Percentiles rank a stretch among this genome's conserved stretches.
Conservation (phyloP, 2,329 filamentous ascomycete species). For the Lachnellula arida region DNA sequence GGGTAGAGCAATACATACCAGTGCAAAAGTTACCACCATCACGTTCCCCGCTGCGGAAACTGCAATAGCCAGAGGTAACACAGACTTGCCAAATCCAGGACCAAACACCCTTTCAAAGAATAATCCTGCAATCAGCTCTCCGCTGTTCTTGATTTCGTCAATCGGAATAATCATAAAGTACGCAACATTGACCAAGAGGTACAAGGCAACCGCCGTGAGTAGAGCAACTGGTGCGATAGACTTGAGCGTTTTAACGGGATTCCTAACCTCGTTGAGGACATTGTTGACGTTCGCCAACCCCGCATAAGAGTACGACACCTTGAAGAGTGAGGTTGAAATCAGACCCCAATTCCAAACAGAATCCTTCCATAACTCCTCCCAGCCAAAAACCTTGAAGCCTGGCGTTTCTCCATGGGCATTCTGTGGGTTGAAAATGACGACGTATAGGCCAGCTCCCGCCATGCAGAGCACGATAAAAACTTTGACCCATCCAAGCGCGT, state of each 20-base stretch:
- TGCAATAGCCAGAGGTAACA: constrained; percentile 43
- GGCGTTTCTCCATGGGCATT: constrained; percentile 25
- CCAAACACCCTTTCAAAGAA: constrained; percentile 55
- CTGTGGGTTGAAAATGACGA: constrained; percentile 41
- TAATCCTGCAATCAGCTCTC: constrained; percentile 49
- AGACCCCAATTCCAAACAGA: constrained; percentile 66
- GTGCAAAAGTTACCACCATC: constrained; percentile 44
- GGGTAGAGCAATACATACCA: constrained; percentile 44
- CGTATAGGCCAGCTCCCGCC: constrained; percentile 55
- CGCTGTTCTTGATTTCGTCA: constrained; percentile 50
- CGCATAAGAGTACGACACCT: constrained; percentile 52
- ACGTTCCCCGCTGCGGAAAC: constrained; percentile 46
- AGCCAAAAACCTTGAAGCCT: constrained; percentile 28
- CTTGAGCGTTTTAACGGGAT: constrained; percentile 53
- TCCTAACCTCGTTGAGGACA: constrained; percentile 52
- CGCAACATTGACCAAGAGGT: constrained; percentile 55
- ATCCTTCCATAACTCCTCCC: constrained; percentile 55
- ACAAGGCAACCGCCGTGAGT: constrained; percentile 47
- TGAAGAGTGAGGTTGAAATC: constrained; percentile 51
- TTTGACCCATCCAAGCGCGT: constrained; percentile 59
- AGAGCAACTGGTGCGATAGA: constrained; percentile 52
- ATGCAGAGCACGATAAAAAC: constrained; percentile 57
- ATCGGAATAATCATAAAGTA: constrained; percentile 55
- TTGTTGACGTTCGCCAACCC: constrained; percentile 52
- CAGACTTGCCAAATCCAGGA: constrained; percentile 35